Percentiles rank a stretch among this genome's conserved stretches.
These are phyloP conservation scores for Chaetomium globosum DNA, from an alignment of 2,329 filamentous ascomycete genomes.

Conservation along the genomic window DNA sequence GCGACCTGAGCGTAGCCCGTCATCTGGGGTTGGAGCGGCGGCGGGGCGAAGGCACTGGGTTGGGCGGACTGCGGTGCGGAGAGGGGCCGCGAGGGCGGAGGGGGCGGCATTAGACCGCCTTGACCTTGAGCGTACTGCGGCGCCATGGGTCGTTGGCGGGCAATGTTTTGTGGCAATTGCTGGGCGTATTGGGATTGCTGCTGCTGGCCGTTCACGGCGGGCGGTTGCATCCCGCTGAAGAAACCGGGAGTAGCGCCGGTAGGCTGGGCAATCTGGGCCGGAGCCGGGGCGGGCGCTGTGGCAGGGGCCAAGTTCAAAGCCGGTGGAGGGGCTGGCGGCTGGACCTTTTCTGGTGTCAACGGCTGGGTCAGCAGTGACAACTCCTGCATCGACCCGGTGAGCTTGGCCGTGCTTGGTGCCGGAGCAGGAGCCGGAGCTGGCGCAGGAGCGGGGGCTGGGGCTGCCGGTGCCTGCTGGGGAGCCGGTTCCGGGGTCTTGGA, in stretches of 20 bases:
- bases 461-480: conserved; percentile 30
- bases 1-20: conserved; percentile 70
- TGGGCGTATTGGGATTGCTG: conserved; percentile 38
- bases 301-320: conserved; percentile 42
- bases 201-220: conserved; percentile 46
- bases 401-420: conserved; percentile 45
- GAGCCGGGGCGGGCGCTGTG: conserved; percentile 40
- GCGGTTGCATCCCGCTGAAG: conserved; percentile 52
- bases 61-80: conserved; percentile 85
- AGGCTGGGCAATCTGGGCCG: conserved; percentile 47
- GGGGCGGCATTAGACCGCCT: conserved; percentile 71
- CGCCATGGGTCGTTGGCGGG: conserved; percentile 70
- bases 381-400: conserved; percentile 69
- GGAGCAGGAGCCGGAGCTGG: conserved; percentile 41
- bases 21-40: conserved; percentile 79
- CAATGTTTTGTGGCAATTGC: conserved; percentile 49
- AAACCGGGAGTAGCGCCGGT: conserved; percentile 62
- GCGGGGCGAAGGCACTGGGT: conserved; percentile 70
- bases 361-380: conserved; percentile 58
- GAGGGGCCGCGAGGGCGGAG: conserved; percentile 74
- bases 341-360: conserved; percentile 54
- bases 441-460: conserved; percentile 41
- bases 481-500: conserved; percentile 56
- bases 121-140: conserved; percentile 64
- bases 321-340: conserved; percentile 41